Conservation (phyloP, 768 basidiomycete genomes). For the Thelephora aurantiotincta region DNA sequence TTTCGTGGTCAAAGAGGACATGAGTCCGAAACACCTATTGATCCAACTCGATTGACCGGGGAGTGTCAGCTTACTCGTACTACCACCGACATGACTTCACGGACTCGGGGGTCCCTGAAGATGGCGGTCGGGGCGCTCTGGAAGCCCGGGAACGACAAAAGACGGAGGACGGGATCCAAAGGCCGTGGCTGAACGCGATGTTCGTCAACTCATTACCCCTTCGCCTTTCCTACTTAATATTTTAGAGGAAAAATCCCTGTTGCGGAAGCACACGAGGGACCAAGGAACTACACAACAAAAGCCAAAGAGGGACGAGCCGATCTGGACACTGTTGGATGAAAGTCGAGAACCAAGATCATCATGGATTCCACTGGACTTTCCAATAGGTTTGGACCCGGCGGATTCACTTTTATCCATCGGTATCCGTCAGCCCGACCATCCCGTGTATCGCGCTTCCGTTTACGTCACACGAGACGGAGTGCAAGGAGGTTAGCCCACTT, state of each 20-base stretch:
- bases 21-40: conserved; percentile 41
- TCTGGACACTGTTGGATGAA: conserved; percentile 85
- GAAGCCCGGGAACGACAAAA: conserved; percentile 41
- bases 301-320: conserved; percentile 28
- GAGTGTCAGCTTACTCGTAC: conserved; percentile 67
- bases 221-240: background rate
- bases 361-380: conserved; percentile 70
- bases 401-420: conserved; percentile 6
- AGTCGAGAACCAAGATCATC: conserved; percentile 61
- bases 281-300: conserved; percentile 20
- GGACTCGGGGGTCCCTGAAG: conserved; percentile 25
- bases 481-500: no score
- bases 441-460: no score
- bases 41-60: conserved; percentile 68
- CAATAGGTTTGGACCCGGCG: conserved; percentile 70
- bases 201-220: conserved; percentile 20
- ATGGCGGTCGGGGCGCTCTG: conserved; percentile 25
- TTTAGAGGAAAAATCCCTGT: conserved; percentile 13
- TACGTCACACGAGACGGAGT: no score
- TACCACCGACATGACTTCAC: conserved; percentile 38
- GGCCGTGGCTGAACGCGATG: conserved; percentile 73
- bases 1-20: background rate
- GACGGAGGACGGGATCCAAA: conserved; percentile 54
- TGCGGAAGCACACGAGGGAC: conserved; percentile 32
- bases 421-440: no score